A percentile compares a stretch with the other conserved stretches of the same genome.
These are phyloP conservation scores for Pythium sp. DNA, from an alignment of 352 stramenopile species.

Conservation along the genomic window DNA sequence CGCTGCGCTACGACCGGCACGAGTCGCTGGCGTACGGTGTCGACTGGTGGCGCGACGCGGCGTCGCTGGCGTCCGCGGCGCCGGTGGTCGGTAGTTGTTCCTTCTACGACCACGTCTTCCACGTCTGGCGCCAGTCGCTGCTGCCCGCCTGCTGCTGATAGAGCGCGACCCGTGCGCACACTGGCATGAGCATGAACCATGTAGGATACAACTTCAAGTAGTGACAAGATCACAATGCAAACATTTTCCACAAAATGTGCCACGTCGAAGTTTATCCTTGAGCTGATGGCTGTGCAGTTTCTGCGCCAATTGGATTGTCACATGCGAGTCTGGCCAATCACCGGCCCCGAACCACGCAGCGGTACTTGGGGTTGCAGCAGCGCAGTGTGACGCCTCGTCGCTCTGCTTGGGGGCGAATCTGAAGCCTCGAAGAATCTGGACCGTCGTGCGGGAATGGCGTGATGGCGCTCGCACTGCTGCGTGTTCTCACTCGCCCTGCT, in stretches of 20 bases:
- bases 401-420: conserved; percentile 5
- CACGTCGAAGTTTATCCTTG: background rate
- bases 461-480: background rate
- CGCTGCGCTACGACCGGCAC: conserved; percentile 51
- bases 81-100: conserved; percentile 71
- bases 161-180: background rate
- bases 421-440: background rate
- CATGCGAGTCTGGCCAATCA: conserved; percentile 10
- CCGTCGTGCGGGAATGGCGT: background rate
- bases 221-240: too few relatives aligned
- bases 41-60: conserved; percentile 69
- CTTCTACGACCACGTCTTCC: conserved; percentile 82
- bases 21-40: conserved; percentile 82
- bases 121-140: conserved; percentile 50
- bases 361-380: conserved; percentile 2
- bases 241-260: background rate
- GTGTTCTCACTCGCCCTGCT: background rate
- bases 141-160: background rate
- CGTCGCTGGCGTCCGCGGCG: conserved; percentile 28
- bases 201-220: too few relatives aligned
- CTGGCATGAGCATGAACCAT: too few relatives aligned
- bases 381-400: background rate
- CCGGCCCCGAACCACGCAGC: background rate
- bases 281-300: background rate
- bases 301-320: conserved; percentile 7